Base-by-base conservation (phyloP, 2,329 filamentous ascomycete genomes). In the Xylaria sp. region DNA sequence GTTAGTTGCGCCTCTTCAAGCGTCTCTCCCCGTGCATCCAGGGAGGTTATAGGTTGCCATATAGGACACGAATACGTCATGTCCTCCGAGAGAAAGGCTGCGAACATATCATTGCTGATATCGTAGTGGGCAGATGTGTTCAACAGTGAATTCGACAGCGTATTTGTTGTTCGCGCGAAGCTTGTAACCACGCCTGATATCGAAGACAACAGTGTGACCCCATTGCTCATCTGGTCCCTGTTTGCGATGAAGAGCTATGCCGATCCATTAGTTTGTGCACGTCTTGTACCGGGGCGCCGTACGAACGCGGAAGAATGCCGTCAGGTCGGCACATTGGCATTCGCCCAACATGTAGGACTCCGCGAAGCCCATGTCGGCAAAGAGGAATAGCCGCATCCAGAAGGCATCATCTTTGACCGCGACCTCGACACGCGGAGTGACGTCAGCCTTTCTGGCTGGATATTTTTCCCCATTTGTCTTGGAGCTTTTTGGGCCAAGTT, bases 11-110 rank as follows among this genome's bases (percentile, higher is more conserved):
- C 88, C 18, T 80, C 74, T 65, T 89, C 82, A 1, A 90, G 73
- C 0, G 78, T 77, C 65, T 90, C 87, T 49, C 76, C 73, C 4
- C 69, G 61, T n/a, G 69, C 68, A 38, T 71, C 60, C 2, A 72
- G 64, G 43, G 76, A 72, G 9, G 73, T 73, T 34, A 68, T 71
- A 0, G 72, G 74, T 41, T 77, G 73, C 86, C 87, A 89, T 45
- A 89, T 84, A 2, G 87, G 83, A 66, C 87, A 89, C 0, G 86
- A 89, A 63, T 90, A 90, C 3, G 87, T 90, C 87, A 91, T 90
- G 65, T 90, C 88, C n/a, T 82, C 77, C 0, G 86, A 89, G 22
- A 90, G 75, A 61, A 90, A 90, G 0, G 87, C 85, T 5, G 86
- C 84, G 63, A 91, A 90, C 85, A 90, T 89, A 53, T 86, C 84